Evolutionary conservation across 2,329 filamentous ascomycete genomes (phyloP), one percentile per base, ranked within the genome.

Genomic region (Endothia cerciana): DNA sequence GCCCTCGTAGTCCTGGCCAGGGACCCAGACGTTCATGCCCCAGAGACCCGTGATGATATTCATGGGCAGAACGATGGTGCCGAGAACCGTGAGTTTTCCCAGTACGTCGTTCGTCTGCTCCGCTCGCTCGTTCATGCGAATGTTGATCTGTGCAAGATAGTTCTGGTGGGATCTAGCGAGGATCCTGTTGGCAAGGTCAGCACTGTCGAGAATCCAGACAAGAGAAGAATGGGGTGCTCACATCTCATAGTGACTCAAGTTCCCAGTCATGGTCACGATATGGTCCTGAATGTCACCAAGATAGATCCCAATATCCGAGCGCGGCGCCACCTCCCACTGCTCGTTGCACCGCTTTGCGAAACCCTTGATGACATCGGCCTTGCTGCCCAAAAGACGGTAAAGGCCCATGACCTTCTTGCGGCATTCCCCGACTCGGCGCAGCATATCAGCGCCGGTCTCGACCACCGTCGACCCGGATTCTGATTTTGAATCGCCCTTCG

Each of bases 101-200:
- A 99, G 86, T 1, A 97, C 93, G 75, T 99, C 94, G 49, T 93
- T 93, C 1, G 95, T 99, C 80, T 96, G 90, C 77, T 99, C 94
- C 76, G 96, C 92, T 57, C 95, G 90, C 81, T 98, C 94, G 78
- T 97, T 97, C 94, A 98, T 98, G 73, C 93, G 89, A 73, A 98
- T 97, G 78, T 97, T 98, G 80, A 99, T 97, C 77, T 99, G 95
- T 0, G 95, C 95, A n/a, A 99, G 90, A 76, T 99, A 99, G 76
- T 98, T 99, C 74, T 89, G 92, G 74, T 99, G 95, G 15, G 94
- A 94, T 65, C 95, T 88, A 58, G 92, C 92, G 36, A 99, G 85
- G 60, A 99, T 92, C 74, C 93, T 95, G 70, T 3, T 38, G 19
- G 28, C 56, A 68, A 66, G 58, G 62, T 63, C 41, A 64, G 61